Evolutionary conservation across 768 basidiomycete genomes (phyloP).

Genomic region (Xerocomellus dryophilus): DNA sequence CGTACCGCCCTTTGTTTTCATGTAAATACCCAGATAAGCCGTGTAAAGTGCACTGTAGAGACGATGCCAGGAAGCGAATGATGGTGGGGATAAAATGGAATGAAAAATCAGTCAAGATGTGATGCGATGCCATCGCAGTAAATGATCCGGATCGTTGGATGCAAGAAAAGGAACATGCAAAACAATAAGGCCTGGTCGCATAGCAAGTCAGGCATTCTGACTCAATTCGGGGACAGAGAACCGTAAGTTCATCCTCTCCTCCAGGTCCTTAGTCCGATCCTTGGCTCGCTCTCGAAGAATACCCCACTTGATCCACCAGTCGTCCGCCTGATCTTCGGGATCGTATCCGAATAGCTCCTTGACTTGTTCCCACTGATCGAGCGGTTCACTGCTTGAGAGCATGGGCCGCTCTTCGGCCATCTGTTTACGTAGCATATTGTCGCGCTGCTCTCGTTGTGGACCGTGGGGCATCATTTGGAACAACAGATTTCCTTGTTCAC

Average conservation of each 20-base stretch:
- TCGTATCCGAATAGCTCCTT: constrained; percentile 50
- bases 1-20: not conserved
- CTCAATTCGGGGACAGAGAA: not conserved
- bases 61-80: not conserved
- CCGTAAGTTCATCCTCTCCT: constrained; percentile 13
- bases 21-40: not conserved
- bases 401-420: constrained; percentile 46
- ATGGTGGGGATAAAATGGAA: not conserved
- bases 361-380: constrained; percentile 49
- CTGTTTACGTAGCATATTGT: constrained; percentile 38
- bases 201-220: not conserved
- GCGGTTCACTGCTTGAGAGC: constrained; percentile 29
- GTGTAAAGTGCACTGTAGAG: not conserved
- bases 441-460: constrained; percentile 43
- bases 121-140: not conserved
- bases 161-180: not conserved
- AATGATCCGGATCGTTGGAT: not conserved
- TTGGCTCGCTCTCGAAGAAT: constrained; percentile 39
- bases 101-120: not conserved
- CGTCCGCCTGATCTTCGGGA: constrained; percentile 54
- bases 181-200: not conserved
- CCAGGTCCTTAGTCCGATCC: constrained; percentile 18
- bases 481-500: constrained; percentile 44
- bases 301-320: constrained; percentile 66
- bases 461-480: constrained; percentile 46